A percentile compares a stretch with the other conserved stretches of the same genome.
phyloP scores from a whole-genome alignment of 768 basidiomycete genomes.

The Tremella fuciformis region DNA sequence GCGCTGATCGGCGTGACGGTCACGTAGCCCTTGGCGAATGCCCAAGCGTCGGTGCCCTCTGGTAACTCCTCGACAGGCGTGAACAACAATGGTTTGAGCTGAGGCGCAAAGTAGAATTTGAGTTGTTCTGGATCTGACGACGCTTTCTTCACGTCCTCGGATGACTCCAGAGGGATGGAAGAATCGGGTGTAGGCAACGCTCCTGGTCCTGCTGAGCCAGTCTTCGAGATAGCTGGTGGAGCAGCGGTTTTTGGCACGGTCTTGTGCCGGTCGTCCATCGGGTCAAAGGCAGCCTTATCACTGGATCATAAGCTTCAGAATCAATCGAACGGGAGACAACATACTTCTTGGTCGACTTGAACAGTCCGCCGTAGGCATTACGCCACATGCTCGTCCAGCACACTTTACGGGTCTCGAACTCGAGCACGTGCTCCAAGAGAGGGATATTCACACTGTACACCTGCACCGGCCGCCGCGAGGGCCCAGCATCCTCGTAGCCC shows the following conservation, averaged over 20 bases:
- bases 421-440: constrained; percentile 65
- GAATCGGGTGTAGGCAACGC: constrained; percentile 33
- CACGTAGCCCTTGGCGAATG: constrained; percentile 41
- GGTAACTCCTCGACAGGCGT: constrained; percentile 64
- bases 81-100: constrained; percentile 66
- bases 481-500: constrained; percentile 62
- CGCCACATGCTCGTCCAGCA: constrained; percentile 82
- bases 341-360: constrained; percentile 58
- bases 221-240: constrained; percentile 9
- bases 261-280: constrained; percentile 19
- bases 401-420: constrained; percentile 63
- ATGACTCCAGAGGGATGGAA: constrained; percentile 10
- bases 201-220: constrained; percentile 38
- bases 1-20: constrained; percentile 36
- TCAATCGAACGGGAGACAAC: constrained; percentile 16
- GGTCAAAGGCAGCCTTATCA: constrained; percentile 23
- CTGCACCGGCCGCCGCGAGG: constrained; percentile 58
- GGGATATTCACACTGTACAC: constrained; percentile 69
- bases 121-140: constrained; percentile 45
- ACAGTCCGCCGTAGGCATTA: constrained; percentile 76
- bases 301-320: neutral
- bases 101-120: constrained; percentile 72
- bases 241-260: constrained; percentile 14
- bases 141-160: neutral
- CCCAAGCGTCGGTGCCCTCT: constrained; percentile 67